phyloP scores from a whole-genome alignment of 257 asterid species.

The Knoxia roxburghii region DNA sequence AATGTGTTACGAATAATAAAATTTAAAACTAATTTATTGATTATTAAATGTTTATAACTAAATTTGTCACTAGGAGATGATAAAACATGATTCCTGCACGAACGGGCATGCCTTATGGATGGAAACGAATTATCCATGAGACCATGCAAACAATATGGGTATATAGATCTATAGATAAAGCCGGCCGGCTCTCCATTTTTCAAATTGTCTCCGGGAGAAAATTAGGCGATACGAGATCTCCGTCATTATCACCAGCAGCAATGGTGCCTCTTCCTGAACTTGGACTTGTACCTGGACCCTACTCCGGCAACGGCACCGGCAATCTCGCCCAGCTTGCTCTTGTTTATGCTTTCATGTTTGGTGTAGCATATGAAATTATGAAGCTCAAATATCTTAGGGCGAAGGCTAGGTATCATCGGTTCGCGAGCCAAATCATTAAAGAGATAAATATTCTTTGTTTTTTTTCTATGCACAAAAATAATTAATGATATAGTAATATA shows the following conservation, averaged over 20 bases:
- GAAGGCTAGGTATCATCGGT: conserved; percentile 62
- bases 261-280: conserved; percentile 44
- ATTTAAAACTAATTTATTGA: too few species aligned
- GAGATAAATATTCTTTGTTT: conserved; percentile 5
- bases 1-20: too few species aligned
- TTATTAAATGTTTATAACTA: too few species aligned
- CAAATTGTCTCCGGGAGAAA: background rate
- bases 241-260: conserved; percentile 5
- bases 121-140: too few species aligned
- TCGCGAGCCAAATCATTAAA: conserved; percentile 62
- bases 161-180: too few species aligned
- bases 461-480: conserved; percentile 33
- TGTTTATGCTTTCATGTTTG: conserved; percentile 34
- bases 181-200: too few species aligned
- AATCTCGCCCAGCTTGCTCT: conserved; percentile 51
- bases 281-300: too few species aligned
- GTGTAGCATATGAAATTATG: conserved; percentile 36
- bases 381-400: conserved; percentile 47
- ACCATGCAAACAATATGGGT: too few species aligned
- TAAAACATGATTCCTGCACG: too few species aligned
- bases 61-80: too few species aligned
- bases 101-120: too few species aligned
- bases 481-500: conserved; percentile 25
- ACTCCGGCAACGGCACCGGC: conserved; percentile 50
- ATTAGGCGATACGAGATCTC: conserved; percentile 7